Base-by-base conservation (phyloP, 2,329 filamentous ascomycete genomes). In the Domatiomyces globalis region DNA sequence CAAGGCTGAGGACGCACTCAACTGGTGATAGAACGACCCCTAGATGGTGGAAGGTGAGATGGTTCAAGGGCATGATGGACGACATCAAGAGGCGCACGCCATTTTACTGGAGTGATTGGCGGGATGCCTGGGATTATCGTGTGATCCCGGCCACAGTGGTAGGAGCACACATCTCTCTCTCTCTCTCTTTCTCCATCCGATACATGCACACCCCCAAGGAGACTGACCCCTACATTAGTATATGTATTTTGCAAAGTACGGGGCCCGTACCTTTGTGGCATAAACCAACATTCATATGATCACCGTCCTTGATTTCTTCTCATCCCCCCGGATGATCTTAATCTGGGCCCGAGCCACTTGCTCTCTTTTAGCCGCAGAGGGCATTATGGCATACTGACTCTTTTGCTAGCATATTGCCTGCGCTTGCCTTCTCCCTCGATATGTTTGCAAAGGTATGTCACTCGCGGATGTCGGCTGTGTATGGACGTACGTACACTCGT, bases 161-260 rank as follows among this genome's bases (percentile, higher is more conserved):
- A 39, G 8, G 33, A 39, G 4, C 12, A 5, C 15, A 10, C 33
- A 7, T 33, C 29, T 10, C 29, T 33, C 29, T 10, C 4, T 33
- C 29, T 33, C 29, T 33, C 29, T 33, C 33, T 39, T 4, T 15
- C 33, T 33, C 29, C 15, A 15, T 39, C 12, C 33, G 8, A 39
- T 15, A 15, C 33, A 5, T 5, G 5, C 29, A 9, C 10, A 5
- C 29, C 2, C 29, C 25, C 9, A 29, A 39, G 12, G 33, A 39
- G 33, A 15, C 33, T 39, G 15, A 39, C 33, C 15, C 33, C 33
- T 10, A 39, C 15, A 15, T 39, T 39, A 39, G 27, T 94, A 94
- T 69, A 94, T 94, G 85, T 94, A 92, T 71, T 94, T 94, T 75
- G 87, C 87, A 56, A 94, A 94, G 86, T 90, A 75, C 63, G 75